Conservation (phyloP, 2,329 filamentous ascomycete genomes). For the Exophiala bonariae region DNA sequence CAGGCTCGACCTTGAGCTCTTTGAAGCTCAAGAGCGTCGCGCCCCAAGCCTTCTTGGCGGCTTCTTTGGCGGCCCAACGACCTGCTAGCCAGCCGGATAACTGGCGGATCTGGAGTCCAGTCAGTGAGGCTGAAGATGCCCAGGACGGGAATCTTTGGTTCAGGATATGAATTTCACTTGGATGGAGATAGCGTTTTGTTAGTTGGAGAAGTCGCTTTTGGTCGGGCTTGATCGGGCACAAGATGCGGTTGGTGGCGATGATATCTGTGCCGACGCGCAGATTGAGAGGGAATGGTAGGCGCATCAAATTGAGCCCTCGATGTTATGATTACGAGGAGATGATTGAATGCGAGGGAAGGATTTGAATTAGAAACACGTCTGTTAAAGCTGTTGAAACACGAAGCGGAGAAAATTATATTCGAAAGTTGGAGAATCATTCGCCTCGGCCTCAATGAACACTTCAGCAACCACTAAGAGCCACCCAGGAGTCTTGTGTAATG, state of each 20-base stretch:
- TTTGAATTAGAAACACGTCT: no score
- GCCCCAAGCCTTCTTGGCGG: slow-evolving; percentile 69
- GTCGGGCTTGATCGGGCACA: slow-evolving; percentile 51
- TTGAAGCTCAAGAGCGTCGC: slow-evolving; percentile 61
- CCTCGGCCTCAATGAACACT: no score
- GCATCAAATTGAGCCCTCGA: slow-evolving; percentile 9
- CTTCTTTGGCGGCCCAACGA: slow-evolving; percentile 74
- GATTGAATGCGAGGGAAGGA: neutral
- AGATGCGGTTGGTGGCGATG: slow-evolving; percentile 67
- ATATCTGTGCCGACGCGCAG: slow-evolving; percentile 77
- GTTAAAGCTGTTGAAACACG: no score
- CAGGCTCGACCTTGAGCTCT: slow-evolving; percentile 51
- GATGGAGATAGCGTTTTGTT: slow-evolving; percentile 41
- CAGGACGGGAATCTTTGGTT: slow-evolving; percentile 32
- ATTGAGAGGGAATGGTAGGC: slow-evolving; percentile 59
- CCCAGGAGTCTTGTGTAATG: no score
- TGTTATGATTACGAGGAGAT: no score
- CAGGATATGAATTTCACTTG: slow-evolving; percentile 41
- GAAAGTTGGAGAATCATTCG: neutral
- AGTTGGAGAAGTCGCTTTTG: slow-evolving; percentile 34
- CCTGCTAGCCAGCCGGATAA: slow-evolving; percentile 40
- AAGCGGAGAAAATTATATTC: neutral
- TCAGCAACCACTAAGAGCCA: no score
- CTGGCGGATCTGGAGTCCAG: slow-evolving; percentile 9
- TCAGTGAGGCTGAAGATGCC: slow-evolving; percentile 4